Base-by-base conservation (phyloP, 2,329 filamentous ascomycete species). In the Fusarium clavum region DNA sequence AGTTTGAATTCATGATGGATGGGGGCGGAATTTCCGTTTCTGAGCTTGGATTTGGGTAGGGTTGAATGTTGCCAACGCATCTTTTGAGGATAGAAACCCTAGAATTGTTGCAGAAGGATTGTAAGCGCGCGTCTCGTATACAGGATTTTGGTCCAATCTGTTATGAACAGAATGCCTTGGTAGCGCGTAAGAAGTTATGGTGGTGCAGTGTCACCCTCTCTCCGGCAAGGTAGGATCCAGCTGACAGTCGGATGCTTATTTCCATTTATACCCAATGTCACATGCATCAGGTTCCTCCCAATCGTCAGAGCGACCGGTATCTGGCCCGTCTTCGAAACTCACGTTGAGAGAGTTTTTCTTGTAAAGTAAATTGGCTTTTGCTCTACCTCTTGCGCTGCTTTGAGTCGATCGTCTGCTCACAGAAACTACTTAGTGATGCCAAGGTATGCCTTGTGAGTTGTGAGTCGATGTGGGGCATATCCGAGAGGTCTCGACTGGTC, bases 11-110 rank as follows among this genome's bases (percentile, higher is more conserved):
- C 8, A 4, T 12, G 32, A 30, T 32, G 6, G 14, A 48, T 9
- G 20, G 41, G 25, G 24, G 14, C 16, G 11, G 27, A 29, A 6
- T 9, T 20, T 13, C 24, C 13, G 10, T 18, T 8, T 14, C 9
- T 14, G 1, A 3, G 10, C 22, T 14, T 2, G 2, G 7, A 4
- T 3, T 43, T 3, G 4, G 7, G 16, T 18, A 1, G 24, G 9
- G 4, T 7, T 18, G 5, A 27, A 20, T 10, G 14, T 7, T 20
- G 0, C 4, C 12, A 18, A 18, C 9, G 12, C 18, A 24, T 44
- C 6, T 3, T 12, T 20, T 18, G 20, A 20, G 3, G 4, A 18
- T 6, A 20, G 11, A 6, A 5, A 18, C 2, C 6, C 2, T 5
- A 18, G 3, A 4, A 27, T 14, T 27, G 3, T 18, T 14, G 12